Base-by-base conservation (phyloP, 345 rosid species). In the Murraya paniculata region DNA sequence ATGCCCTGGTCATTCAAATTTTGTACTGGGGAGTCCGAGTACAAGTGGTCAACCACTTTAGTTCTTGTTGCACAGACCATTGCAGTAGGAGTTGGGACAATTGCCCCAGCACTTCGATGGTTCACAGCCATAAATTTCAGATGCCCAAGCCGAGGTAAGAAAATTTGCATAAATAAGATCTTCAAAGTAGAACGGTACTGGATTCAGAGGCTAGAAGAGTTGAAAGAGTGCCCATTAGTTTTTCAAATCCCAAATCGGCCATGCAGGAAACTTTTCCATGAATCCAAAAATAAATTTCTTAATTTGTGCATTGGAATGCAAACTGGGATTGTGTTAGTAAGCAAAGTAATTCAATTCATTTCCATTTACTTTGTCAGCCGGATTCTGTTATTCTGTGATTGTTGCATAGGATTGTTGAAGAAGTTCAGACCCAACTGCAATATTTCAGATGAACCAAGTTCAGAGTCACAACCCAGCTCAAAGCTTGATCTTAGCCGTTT, bases 91-190 rank as follows among this genome's bases (percentile, higher is more conserved):
- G 70, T 88, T 3, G 98, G 99, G 68, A 86, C 93, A 0, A 66
- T 93, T 36, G 96, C 88, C 72, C 98, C 98, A 0, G 93, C 91
- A 5, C 50, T 84, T 36, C 83, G 98, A 81, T 95, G 98, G 98
- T 91, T 93, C 77, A 64, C 77, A 14, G 92, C 92, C n/a, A 83
- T 95, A n/a, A 87, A 87, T 10, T 92, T 87, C 87, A 83, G 88
- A 81, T 91, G 97, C 78, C 92, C 94, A 6, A 75, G 28, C 31
- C 78, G 82, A 76, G 85, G 83, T 22, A 85, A 76, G 76, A 82
- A 78, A 31, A 69, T 45, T 72, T 69, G 58, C 75, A 50, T 45
- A 48, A 16, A 35, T 71, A 80, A 2, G 82, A 67, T 66, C 60
- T 90, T 90, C 80, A 84, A 73, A 79, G 85, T 91, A 19, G 98